phyloP scores from a whole-genome alignment of 495 filamentous ascomycete genomes.

The Penicillium roqueforti region DNA sequence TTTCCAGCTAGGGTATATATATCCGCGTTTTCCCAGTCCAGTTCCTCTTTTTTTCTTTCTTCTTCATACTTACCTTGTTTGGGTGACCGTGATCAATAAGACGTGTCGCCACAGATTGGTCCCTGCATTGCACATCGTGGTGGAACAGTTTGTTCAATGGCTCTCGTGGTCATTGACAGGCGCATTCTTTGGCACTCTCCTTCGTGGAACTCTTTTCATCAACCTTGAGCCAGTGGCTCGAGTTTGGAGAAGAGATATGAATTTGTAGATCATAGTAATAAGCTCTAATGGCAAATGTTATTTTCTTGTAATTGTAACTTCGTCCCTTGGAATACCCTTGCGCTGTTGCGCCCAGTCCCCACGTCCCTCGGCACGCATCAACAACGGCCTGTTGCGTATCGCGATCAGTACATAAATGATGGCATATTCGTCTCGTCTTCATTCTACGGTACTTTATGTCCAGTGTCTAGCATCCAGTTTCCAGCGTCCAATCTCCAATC shows the following conservation, averaged over 20 bases:
- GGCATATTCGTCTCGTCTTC: not conserved
- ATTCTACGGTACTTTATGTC: not conserved
- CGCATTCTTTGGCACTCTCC: conserved; percentile 65
- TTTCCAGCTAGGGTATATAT: conserved; percentile 24
- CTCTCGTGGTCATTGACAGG: conserved; percentile 59
- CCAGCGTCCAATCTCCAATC: no score
- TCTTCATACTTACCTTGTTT: conserved; percentile 77
- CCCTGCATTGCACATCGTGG: conserved; percentile 69
- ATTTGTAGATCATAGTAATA: not conserved
- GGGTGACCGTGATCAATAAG: conserved; percentile 59
- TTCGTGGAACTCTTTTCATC: conserved; percentile 48
- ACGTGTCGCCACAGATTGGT: conserved; percentile 55
- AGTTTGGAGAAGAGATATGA: conserved; percentile 49
- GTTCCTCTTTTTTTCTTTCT: conserved; percentile 43
- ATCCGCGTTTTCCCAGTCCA: conserved; percentile 5
- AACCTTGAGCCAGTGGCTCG: conserved; percentile 40
- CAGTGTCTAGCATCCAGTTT: no score
- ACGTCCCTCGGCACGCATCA: no score
- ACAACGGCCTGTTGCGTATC: no score
- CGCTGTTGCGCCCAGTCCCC: no score
- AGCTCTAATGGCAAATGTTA: no score
- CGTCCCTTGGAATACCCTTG: no score
- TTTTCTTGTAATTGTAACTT: no score
- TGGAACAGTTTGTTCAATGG: conserved; percentile 56
- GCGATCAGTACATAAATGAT: no score